Evolutionary conservation across 345 rosid genomes (phyloP), one percentile per base, ranked within the genome.

Genomic region (Sonneratia caseolaris): DNA sequence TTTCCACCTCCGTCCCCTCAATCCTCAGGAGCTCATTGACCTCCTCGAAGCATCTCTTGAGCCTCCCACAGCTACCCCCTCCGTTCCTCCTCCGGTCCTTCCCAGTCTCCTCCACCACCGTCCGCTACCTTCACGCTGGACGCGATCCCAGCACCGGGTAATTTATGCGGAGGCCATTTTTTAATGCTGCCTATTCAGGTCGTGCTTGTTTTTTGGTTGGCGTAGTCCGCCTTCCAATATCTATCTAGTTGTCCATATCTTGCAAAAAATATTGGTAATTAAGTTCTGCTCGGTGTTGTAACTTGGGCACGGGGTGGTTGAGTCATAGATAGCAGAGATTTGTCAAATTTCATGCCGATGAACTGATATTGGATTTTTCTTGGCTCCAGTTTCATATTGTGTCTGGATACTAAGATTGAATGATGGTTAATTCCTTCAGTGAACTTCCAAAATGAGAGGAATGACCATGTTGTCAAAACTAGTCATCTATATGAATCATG

Each of bases 61-160:
- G 51, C 37, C 73, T 37, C 45, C 62, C 27, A 43, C 68, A 38
- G 62, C 61, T 42, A 18, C 76, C 24, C 7, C 37, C 70, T 49
- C 71, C 72, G 61, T 57, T 68, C 43, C 42, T 79, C 38, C 35
- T 62, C 3, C 42, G 72, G 61, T 14, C 74, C 24, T 66, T 79
- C 9, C 80, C 76, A 5, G 71, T 51, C 59, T 69, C 75, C 64
- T 11, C 77, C 68, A 70, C 74, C 73, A 6, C 82, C 68, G 81
- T 83, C 72, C 91, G 91, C 71, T 57, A 71, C 66, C 72, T 83
- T 68, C 87, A 84, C 68, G 47, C 85, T 8, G 84, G 78, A 14
- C 85, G 87, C 12, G 81, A 83, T 67, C 73, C 86, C 69, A 45
- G 68, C 75, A 59, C 69, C 73, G 78, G 84, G 91, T 80, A 37